These are phyloP conservation scores for Chaetomium sp. DNA, from an alignment of 2,329 filamentous ascomycete genomes.

Conservation along the genomic window DNA sequence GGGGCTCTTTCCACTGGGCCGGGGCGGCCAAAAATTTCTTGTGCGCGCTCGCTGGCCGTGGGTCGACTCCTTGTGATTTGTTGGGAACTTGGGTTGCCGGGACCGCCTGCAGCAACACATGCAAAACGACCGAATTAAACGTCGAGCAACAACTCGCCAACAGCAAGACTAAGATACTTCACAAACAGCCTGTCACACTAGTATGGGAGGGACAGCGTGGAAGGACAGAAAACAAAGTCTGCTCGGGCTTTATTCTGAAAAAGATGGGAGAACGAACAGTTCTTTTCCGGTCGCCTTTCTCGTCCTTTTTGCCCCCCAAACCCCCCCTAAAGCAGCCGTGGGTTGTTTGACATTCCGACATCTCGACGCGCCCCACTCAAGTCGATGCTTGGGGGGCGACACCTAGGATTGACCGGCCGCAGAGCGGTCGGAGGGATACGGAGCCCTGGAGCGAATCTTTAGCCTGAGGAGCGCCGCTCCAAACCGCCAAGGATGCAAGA, in stretches of 20 bases:
- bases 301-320: too few relatives aligned
- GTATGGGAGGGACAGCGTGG: too few relatives aligned
- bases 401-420: not conserved
- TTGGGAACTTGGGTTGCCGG: constrained; percentile 13
- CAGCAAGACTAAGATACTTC: not conserved
- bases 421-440: too few relatives aligned
- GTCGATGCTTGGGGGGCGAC: not conserved
- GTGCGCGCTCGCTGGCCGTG: constrained; percentile 18
- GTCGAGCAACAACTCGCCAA: not conserved
- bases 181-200: too few relatives aligned
- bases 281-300: too few relatives aligned
- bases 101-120: not conserved
- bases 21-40: constrained; percentile 18
- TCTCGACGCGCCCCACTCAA: not conserved
- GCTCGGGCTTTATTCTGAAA: too few relatives aligned
- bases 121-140: not conserved
- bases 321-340: too few relatives aligned
- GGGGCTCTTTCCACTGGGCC: constrained; percentile 5
- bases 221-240: too few relatives aligned
- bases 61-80: constrained; percentile 22
- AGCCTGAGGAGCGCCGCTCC: not conserved
- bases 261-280: too few relatives aligned
- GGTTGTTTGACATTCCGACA: too few relatives aligned
- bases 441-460: not conserved
- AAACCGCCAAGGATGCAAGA: not conserved